Conservation (phyloP, 176 grass and related monocot genomes). For the Typha latifolia region DNA sequence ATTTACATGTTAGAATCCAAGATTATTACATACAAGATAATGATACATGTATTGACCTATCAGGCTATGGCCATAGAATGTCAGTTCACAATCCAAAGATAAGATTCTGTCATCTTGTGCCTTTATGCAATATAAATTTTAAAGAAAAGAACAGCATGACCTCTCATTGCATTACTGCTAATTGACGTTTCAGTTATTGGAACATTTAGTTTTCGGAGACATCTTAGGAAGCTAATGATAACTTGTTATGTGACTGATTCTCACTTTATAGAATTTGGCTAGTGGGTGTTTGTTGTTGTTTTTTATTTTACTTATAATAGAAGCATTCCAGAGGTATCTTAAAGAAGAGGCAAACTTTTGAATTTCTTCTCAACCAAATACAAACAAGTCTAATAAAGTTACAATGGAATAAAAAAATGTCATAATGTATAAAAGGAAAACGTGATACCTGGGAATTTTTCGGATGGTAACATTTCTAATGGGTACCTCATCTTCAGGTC, state of each 20-base stretch:
- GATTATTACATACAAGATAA: no score
- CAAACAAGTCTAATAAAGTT: no score
- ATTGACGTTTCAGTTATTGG: no score
- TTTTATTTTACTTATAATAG: background rate
- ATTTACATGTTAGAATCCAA: no score
- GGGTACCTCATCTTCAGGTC: conserved; percentile 73
- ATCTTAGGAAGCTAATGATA: background rate
- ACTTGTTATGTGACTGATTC: background rate
- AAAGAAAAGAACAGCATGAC: no score
- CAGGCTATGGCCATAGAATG: no score
- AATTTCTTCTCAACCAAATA: background rate
- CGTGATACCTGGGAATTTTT: conserved; percentile 86
- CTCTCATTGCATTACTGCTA: no score
- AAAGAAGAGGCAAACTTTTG: background rate
- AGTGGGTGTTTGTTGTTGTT: background rate
- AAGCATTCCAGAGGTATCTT: background rate
- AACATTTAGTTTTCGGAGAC: no score
- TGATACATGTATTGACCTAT: no score
- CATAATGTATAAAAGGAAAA: background rate
- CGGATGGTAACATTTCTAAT: conserved; percentile 89
- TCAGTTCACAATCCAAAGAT: no score
- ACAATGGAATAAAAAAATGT: background rate
- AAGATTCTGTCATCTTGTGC: no score
- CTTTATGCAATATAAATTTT: no score
- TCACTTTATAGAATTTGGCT: background rate